These are phyloP conservation scores for Solanum hybrid DNA, from an alignment of 305 asterid genomes.

Conservation along the genomic window DNA sequence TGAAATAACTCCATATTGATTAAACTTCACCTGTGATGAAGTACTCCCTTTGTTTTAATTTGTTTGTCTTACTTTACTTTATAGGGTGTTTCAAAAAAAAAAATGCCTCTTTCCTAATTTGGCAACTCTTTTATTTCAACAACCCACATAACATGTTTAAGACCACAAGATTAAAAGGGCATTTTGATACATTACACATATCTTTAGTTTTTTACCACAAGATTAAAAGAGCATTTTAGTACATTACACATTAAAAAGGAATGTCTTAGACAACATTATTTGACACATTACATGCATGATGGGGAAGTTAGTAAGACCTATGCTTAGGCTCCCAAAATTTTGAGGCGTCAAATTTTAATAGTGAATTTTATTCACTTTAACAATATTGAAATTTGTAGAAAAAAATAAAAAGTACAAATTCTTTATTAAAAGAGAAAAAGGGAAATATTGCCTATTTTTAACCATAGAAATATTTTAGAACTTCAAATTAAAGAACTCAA, in stretches of 20 bases:
- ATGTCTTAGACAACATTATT: neutral
- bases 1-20: neutral
- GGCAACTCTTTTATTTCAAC: neutral
- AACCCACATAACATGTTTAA: neutral
- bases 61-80: neutral
- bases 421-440: neutral
- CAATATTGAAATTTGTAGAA: neutral
- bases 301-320: neutral
- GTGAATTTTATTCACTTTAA: neutral
- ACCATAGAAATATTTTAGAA: neutral
- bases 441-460: neutral
- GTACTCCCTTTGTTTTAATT: neutral
- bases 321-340: neutral
- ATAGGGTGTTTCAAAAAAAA: neutral
- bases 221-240: neutral
- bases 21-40: neutral
- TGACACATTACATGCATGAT: neutral
- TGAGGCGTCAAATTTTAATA: neutral
- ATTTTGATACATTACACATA: neutral
- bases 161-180: neutral
- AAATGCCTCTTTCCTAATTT: neutral
- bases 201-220: neutral
- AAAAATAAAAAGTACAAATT: neutral
- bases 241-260: neutral
- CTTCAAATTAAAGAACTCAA: neutral